These are phyloP conservation scores for Penicillium pulvis DNA, from an alignment of 495 filamentous ascomycete species.

Conservation along the genomic window DNA sequence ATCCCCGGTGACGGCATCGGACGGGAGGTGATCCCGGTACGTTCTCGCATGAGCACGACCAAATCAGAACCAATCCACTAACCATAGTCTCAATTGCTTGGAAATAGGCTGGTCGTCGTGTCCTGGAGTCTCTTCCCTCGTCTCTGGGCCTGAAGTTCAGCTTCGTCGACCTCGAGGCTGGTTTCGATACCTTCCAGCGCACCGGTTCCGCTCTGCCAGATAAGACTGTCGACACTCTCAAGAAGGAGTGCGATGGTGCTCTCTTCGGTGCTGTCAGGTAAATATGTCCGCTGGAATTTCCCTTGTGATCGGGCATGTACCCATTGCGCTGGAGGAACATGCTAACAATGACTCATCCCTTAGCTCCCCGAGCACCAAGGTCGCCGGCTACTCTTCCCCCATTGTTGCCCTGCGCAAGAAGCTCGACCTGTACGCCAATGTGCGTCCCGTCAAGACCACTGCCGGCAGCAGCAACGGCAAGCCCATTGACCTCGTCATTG, in stretches of 20 bases:
- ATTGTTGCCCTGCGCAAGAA: slow-evolving; percentile 97
- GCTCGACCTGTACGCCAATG: slow-evolving; percentile 94
- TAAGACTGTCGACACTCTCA: slow-evolving; percentile 80
- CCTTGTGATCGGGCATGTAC: not conserved
- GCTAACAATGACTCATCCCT: not conserved
- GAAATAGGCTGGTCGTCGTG: slow-evolving; percentile 71
- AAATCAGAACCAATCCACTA: slow-evolving; percentile 15
- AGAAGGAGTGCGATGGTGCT: slow-evolving; percentile 90
- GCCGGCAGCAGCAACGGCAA: slow-evolving; percentile 48
- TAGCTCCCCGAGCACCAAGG: slow-evolving; percentile 81
- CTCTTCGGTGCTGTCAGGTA: slow-evolving; percentile 92
- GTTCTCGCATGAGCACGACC: slow-evolving; percentile 16
- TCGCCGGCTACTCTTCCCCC: slow-evolving; percentile 93
- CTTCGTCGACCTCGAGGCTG: slow-evolving; percentile 89
- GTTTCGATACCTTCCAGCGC: slow-evolving; percentile 88
- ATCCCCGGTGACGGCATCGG: slow-evolving; percentile 99
- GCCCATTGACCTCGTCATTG: slow-evolving; percentile 94
- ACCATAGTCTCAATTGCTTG: slow-evolving; percentile 17
- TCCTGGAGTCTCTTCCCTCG: slow-evolving; percentile 85
- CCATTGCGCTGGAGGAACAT: not conserved
- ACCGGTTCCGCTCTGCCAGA: slow-evolving; percentile 87
- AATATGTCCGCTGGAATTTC: not conserved
- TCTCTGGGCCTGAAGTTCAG: slow-evolving; percentile 87
- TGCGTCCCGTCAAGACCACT: slow-evolving; percentile 92
- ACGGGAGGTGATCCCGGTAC: slow-evolving; percentile 90